These are phyloP conservation scores for Colletotrichum orbiculare DNA, from an alignment of 2,329 filamentous ascomycete genomes.

Conservation along the genomic window DNA sequence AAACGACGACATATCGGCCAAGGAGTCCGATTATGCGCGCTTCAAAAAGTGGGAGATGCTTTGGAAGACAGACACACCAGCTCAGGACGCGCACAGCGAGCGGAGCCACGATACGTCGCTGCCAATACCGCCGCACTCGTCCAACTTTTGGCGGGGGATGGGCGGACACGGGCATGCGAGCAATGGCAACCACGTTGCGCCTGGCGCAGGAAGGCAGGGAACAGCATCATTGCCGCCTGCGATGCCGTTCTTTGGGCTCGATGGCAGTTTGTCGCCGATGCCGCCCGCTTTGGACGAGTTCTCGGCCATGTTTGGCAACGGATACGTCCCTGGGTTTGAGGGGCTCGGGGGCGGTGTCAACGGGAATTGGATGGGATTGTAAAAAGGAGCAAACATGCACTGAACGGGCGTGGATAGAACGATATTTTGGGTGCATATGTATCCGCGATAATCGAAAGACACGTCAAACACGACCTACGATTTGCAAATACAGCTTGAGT, in stretches of 20 bases:
- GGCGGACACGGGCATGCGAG: constrained; percentile 15
- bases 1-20: constrained; percentile 48
- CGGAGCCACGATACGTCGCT: constrained; percentile 28
- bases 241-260: constrained; percentile 50
- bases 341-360: constrained; percentile 24
- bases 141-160: constrained; percentile 16
- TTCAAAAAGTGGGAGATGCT: constrained; percentile 52
- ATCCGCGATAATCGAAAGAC: too few relatives aligned
- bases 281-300: constrained; percentile 53
- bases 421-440: too few relatives aligned
- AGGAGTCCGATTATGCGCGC: constrained; percentile 61
- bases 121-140: constrained; percentile 28
- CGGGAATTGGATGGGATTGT: constrained; percentile 30
- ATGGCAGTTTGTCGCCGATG: constrained; percentile 50
- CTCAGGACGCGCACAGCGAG: constrained; percentile 42
- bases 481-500: too few relatives aligned
- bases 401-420: too few relatives aligned
- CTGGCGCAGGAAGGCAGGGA: constrained; percentile 26
- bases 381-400: neutral
- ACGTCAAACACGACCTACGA: too few relatives aligned
- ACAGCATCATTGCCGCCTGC: constrained; percentile 42
- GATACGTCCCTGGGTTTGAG: constrained; percentile 26
- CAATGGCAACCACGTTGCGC: constrained; percentile 28
- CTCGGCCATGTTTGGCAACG: constrained; percentile 35
- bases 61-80: constrained; percentile 52